A percentile compares a stretch with the other conserved stretches of the same genome.
Evolutionary conservation across 176 grass and related monocot species (phyloP).

Genomic region (Neostapfia colusana): DNA sequence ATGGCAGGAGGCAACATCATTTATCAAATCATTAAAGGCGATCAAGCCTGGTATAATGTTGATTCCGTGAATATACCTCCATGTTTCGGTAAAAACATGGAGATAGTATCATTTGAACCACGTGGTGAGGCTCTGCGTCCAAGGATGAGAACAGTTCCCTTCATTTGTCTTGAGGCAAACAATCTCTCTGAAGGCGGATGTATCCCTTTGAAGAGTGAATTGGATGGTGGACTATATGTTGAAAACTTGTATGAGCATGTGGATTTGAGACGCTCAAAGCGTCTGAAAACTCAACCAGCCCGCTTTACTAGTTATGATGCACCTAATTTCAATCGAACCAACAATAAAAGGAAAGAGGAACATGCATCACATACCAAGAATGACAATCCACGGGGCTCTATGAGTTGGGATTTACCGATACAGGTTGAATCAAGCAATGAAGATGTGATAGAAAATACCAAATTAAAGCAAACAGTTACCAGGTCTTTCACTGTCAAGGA

Average conservation of each 20-base stretch:
- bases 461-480: slow-evolving; percentile 28
- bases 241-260: slow-evolving; percentile 56
- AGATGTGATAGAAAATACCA: slow-evolving; percentile 19
- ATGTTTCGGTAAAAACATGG: slow-evolving; percentile 49
- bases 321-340: slow-evolving; percentile 50
- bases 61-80: slow-evolving; percentile 38
- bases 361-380: slow-evolving; percentile 2
- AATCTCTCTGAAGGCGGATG: slow-evolving; percentile 19
- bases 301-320: slow-evolving; percentile 61
- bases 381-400: not conserved
- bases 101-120: slow-evolving; percentile 52
- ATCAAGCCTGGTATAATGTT: slow-evolving; percentile 22
- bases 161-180: slow-evolving; percentile 32
- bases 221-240: slow-evolving; percentile 41
- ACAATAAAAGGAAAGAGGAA: slow-evolving; percentile 43
- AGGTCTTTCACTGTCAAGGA: slow-evolving; percentile 22
- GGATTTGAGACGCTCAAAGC: slow-evolving; percentile 83
- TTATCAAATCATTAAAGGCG: slow-evolving; percentile 48
- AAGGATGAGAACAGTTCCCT: slow-evolving; percentile 43
- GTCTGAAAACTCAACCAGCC: slow-evolving; percentile 52
- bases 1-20: slow-evolving; percentile 58
- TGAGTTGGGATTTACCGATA: slow-evolving; percentile 5
- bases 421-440: slow-evolving; percentile 25
- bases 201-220: slow-evolving; percentile 21
- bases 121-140: slow-evolving; percentile 39